A percentile compares a stretch with the other conserved stretches of the same genome.
Conservation (phyloP, 208 protist species). For the Blechomonas ayalai region DNA sequence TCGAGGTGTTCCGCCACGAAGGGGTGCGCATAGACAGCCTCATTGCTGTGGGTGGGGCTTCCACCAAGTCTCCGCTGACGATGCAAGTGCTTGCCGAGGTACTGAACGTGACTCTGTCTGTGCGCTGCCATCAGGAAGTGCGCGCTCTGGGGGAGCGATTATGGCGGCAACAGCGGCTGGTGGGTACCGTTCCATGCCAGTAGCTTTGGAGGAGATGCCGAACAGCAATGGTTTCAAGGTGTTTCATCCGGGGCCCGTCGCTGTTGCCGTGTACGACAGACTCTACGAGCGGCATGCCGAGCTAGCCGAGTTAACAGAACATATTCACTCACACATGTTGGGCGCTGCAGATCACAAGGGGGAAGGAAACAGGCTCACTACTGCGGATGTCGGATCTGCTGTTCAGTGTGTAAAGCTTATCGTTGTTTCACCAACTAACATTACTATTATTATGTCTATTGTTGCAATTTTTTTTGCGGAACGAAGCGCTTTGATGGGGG, state of each 20-base stretch:
- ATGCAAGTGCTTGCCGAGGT: slow-evolving; percentile 42
- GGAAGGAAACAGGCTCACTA: too few relatives aligned
- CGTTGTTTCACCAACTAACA: too few relatives aligned
- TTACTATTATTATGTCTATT: slow-evolving; percentile 8
- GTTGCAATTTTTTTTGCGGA: slow-evolving; percentile 4
- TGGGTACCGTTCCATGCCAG: slow-evolving; percentile 25
- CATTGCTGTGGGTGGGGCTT: slow-evolving; percentile 46
- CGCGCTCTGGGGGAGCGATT: slow-evolving; percentile 47
- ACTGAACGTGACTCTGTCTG: slow-evolving; percentile 43
- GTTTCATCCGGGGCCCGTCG: slow-evolving; percentile 10
- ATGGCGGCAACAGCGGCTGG: slow-evolving; percentile 42
- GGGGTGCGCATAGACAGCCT: slow-evolving; percentile 49
- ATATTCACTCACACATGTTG: slow-evolving; percentile 29
- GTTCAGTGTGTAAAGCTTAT: slow-evolving; percentile 1
- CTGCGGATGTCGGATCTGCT: too few relatives aligned
- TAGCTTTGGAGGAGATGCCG: slow-evolving; percentile 30
- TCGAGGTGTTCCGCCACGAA: slow-evolving; percentile 37
- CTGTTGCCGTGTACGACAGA: slow-evolving; percentile 16
- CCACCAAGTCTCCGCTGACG: slow-evolving; percentile 39
- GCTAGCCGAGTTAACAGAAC: slow-evolving; percentile 21
- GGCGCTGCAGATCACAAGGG: too few relatives aligned
- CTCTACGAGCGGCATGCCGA: slow-evolving; percentile 29
- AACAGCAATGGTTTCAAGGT: slow-evolving; percentile 25
- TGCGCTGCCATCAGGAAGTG: slow-evolving; percentile 38
- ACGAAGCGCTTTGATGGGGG: slow-evolving; percentile 1